A percentile compares a stretch with the other conserved stretches of the same genome.
These are phyloP conservation scores for Calycina herbarum DNA, from an alignment of 2,329 filamentous ascomycete genomes.

Conservation along the genomic window DNA sequence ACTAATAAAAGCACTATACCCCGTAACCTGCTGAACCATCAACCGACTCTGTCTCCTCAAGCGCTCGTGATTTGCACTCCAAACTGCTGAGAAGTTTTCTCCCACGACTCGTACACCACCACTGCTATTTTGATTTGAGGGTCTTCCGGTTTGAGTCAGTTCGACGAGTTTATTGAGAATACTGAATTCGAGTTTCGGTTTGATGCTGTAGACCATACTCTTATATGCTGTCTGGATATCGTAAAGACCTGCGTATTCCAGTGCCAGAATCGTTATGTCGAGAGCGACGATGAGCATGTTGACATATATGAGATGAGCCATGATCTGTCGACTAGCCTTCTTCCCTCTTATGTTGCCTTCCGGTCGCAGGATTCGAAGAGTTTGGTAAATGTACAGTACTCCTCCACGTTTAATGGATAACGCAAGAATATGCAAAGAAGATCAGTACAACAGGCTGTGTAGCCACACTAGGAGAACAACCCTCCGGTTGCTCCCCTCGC, in stretches of 20 bases:
- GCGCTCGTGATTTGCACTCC: neutral
- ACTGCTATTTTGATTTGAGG: neutral
- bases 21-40: neutral
- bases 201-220: slow-evolving; percentile 43
- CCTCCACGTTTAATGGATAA: too few species aligned
- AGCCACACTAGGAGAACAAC: too few species aligned
- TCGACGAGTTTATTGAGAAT: slow-evolving; percentile 39
- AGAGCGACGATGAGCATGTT: slow-evolving; percentile 45
- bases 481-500: too few species aligned
- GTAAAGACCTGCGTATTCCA: slow-evolving; percentile 41
- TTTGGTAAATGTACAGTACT: slow-evolving; percentile 53
- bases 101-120: neutral
- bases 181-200: slow-evolving; percentile 50
- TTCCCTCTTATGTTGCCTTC: slow-evolving; percentile 11
- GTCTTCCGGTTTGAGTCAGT: neutral
- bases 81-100: neutral
- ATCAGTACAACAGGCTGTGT: too few species aligned
- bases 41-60: neutral
- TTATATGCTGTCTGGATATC: slow-evolving; percentile 42
- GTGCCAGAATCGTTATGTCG: slow-evolving; percentile 42
- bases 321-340: slow-evolving; percentile 32
- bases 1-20: slow-evolving; percentile 2
- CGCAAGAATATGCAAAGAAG: too few species aligned
- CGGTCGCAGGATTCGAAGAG: slow-evolving; percentile 29
- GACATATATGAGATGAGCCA: slow-evolving; percentile 48